Base-by-base conservation (phyloP, 805 yeast species). In the Candida fluviatilis region DNA sequence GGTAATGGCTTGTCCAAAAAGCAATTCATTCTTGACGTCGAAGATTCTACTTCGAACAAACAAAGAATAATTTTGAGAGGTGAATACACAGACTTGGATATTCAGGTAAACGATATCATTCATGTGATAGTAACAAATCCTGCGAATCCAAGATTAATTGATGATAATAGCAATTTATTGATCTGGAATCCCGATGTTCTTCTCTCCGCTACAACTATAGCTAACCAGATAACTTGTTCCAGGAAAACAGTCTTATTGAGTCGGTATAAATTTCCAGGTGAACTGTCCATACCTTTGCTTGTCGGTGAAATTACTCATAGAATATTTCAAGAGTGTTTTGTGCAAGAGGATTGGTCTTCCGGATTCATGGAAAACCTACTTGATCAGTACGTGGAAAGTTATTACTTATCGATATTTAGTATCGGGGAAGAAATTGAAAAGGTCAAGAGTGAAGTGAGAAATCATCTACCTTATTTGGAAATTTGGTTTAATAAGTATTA, bases 291-390 rank as follows among this genome's bases (percentile, higher is more conserved):
- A n/a, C 80, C 84, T 0, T 60, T 89, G 45, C 66, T 88, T 4
- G 72, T 83, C n/a, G 99, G 99, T 6, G 80, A 74, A 26, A 81
- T 90, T 21, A 80, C 86, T 3, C 99, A 93, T 57, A 75, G 75
- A 34, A 57, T 91, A 1, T 78, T 93, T 46, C 91, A 84, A 53
- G 60, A 60, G 14, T 77, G 86, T 48, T 55, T 82, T 25, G 47
- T 54, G 1, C 48, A 53, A 0, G 61, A 62, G 10, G 43, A 62
- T 24, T 71, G 73, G 50, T 47, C 66, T 0, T 51, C 51, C 11
- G 60, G 55, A 3, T 67, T 59, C 46, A 66, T 82, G 53, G 48
- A 57, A 36, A 30, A 55, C 38, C 35, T 58, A 46, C 36, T 64
- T 50, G 76, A 78, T 8, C 43, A 51, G 6, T 56, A 66, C n/a